Conservation (phyloP, 148 eudicot genomes). For the Amaranthus hypochondriacus region DNA sequence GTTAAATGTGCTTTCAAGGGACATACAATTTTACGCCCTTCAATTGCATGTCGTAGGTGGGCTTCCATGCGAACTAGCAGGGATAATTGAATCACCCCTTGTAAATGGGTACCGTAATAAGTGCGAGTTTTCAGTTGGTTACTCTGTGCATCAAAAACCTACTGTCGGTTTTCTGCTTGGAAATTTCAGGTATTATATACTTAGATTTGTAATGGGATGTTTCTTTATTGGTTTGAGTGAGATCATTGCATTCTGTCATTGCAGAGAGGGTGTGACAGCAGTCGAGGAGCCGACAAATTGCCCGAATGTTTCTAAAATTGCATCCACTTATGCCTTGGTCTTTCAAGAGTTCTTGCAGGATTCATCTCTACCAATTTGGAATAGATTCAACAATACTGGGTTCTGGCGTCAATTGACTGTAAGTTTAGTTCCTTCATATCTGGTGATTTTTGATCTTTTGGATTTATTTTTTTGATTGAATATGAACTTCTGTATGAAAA, state of each 20-base stretch:
- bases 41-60: constrained; percentile 54
- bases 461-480: background rate
- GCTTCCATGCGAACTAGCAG: constrained; percentile 88
- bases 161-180: constrained; percentile 95
- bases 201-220: background rate
- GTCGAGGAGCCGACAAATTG: constrained; percentile 87
- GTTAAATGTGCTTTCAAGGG: background rate
- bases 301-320: constrained; percentile 74
- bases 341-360: constrained; percentile 79
- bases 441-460: constrained; percentile 3
- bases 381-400: constrained; percentile 79
- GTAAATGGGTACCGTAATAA: constrained; percentile 90
- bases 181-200: constrained; percentile 65
- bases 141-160: constrained; percentile 68
- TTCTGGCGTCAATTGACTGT: constrained; percentile 99
- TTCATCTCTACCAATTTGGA: constrained; percentile 82
- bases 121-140: constrained; percentile 92
- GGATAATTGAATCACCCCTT: constrained; percentile 80
- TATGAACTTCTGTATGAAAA: background rate
- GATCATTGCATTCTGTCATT: constrained; percentile 8
- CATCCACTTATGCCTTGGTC: constrained; percentile 63
- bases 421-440: constrained; percentile 24
- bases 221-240: background rate
- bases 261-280: constrained; percentile 96
- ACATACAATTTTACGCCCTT: background rate